Base-by-base conservation (phyloP, 495 filamentous ascomycete genomes). In the Hyaloscypha finlandica region DNA sequence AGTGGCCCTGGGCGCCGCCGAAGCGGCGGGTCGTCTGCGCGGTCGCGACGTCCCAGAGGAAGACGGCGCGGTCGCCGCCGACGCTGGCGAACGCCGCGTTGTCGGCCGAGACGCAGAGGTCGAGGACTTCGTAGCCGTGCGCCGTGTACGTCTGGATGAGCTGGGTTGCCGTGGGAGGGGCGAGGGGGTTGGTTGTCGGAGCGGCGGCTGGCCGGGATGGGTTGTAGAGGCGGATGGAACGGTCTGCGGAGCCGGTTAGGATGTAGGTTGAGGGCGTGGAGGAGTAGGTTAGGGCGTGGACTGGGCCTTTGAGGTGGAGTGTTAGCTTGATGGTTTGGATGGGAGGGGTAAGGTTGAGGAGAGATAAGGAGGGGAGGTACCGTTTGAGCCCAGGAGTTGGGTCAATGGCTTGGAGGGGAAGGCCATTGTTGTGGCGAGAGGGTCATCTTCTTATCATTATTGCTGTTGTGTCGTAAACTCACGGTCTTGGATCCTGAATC, bases 1-100 rank as follows among this genome's bases (percentile, higher is more conserved):
- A 81, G 78, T 96, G 92, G 5, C 89, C 92, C 56, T 81, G 78
- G 62, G 77, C 71, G 32, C 81, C 81, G 33, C 81, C 82, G 81
- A 93, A 96, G 35, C 94, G 83, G 33, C 89, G 83, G 19, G 89
- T 73, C 0, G 94, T 97, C 70, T 79, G 78, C 9, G 89, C 92
- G 6, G 89, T 89, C 6, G 87, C 79, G 0, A 97, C 95, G 78
- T 99, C 95, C 95, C 95, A 99, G 20, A 96, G 84, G 74, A 97
- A 96, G 5, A 96, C 92, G 70, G 83, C 84, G 70, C 92, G 87
- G 81, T 99, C 95, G 53, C 96, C 95, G 74, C 95, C 95, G 3
- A 88, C 85, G 52, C 87, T 91, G 29, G 86, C 87, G 75, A 98
- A 97, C 35, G 85, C 84, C 58, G 89, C 83, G 82, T 99, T 99